phyloP scores from a whole-genome alignment of 2,329 filamentous ascomycete species.

The Tolypocladium capitatum region DNA sequence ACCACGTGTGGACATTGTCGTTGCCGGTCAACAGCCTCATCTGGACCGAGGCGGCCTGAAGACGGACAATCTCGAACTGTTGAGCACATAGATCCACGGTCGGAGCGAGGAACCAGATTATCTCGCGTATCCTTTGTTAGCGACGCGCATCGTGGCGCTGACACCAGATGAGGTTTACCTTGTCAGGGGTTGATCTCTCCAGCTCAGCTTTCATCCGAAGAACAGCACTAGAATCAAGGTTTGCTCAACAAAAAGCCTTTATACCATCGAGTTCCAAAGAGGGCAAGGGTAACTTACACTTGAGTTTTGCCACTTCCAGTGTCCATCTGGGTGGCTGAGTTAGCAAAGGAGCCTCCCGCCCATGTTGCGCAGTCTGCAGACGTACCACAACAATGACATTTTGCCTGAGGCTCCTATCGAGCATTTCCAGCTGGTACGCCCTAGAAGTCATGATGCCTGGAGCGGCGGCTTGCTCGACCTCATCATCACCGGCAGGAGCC shows the following conservation, averaged over 20 bases:
- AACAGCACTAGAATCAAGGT: constrained; percentile 38
- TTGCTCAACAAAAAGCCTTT: background rate
- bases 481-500: constrained; percentile 1
- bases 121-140: constrained; percentile 18
- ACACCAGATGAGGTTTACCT: constrained; percentile 28
- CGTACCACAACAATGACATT: constrained; percentile 62
- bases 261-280: background rate
- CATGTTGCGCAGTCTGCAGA: constrained; percentile 1
- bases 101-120: constrained; percentile 63
- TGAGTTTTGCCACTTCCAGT: constrained; percentile 70
- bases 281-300: constrained; percentile 37
- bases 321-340: constrained; percentile 47
- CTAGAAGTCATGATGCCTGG: constrained; percentile 29
- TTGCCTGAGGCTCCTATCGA: constrained; percentile 50
- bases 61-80: constrained; percentile 45
- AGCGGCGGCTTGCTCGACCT: background rate
- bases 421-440: constrained; percentile 66
- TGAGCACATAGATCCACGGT: constrained; percentile 56
- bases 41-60: constrained; percentile 45
- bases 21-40: constrained; percentile 52
- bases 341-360: background rate
- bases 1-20: constrained; percentile 64
- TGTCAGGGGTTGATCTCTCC: constrained; percentile 34
- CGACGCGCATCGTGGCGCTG: too few relatives aligned
- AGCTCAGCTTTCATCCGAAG: constrained; percentile 55